phyloP scores from a whole-genome alignment of 2,329 filamentous ascomycete genomes.

The Pseudogymnoascus sp. region DNA sequence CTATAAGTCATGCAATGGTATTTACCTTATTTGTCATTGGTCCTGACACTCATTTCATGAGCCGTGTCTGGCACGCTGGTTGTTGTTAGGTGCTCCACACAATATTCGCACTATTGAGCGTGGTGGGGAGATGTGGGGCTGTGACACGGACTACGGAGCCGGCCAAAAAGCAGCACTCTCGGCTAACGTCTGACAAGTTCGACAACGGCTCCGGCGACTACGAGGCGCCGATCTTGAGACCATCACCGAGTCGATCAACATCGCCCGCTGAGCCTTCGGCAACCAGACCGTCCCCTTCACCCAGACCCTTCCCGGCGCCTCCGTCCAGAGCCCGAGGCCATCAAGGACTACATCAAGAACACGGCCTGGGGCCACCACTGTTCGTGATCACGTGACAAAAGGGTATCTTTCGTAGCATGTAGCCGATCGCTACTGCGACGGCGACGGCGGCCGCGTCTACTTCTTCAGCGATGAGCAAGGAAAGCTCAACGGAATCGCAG shows the following conservation, averaged over 20 bases:
- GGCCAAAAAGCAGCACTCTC: too few species aligned
- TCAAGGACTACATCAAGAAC: conserved; percentile 41
- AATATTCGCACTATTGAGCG: conserved; percentile 5
- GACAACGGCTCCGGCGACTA: conserved; percentile 32
- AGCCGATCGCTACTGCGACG: too few species aligned
- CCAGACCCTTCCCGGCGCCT: conserved; percentile 35
- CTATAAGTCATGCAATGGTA: not conserved
- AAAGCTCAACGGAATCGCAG: too few species aligned
- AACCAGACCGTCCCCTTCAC: conserved; percentile 30
- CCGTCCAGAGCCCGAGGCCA: conserved; percentile 33
- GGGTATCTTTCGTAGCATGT: too few species aligned
- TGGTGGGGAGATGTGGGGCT: too few species aligned
- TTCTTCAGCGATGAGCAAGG: too few species aligned
- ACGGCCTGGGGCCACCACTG: conserved; percentile 52
- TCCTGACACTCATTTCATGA: not conserved
- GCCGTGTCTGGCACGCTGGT: not conserved
- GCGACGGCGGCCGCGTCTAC: too few species aligned
- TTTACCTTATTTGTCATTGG: not conserved
- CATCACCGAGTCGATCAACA: conserved; percentile 16
- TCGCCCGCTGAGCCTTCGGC: conserved; percentile 30
- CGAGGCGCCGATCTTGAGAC: conserved; percentile 17
- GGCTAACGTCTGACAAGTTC: too few species aligned
- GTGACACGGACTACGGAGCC: too few species aligned
- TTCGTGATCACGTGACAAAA: conserved; percentile 45
- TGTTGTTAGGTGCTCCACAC: not conserved